phyloP scores from a whole-genome alignment of 2,329 filamentous ascomycete genomes.

The Penicillium sp. region DNA sequence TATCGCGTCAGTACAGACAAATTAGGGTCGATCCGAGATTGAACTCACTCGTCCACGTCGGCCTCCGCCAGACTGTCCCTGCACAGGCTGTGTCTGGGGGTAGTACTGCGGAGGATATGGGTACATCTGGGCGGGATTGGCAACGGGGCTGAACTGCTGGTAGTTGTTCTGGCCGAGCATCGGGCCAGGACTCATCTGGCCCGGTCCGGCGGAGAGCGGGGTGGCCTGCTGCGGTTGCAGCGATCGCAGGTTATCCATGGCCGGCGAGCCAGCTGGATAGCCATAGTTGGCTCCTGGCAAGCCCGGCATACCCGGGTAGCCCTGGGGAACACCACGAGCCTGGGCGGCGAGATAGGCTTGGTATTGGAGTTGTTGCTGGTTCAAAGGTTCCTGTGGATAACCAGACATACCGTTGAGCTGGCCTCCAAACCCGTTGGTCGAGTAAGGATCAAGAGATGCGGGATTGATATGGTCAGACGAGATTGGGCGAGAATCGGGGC shows the following conservation, averaged over 20 bases:
- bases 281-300: slow-evolving; percentile 46
- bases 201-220: slow-evolving; percentile 35
- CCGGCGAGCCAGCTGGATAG: slow-evolving; percentile 42
- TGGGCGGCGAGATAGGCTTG: slow-evolving; percentile 53
- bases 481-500: slow-evolving; percentile 38
- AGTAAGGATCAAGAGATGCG: slow-evolving; percentile 40
- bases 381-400: slow-evolving; percentile 42
- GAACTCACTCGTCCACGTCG: slow-evolving; percentile 54
- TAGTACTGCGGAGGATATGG: slow-evolving; percentile 53
- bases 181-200: slow-evolving; percentile 38
- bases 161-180: slow-evolving; percentile 50
- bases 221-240: slow-evolving; percentile 39
- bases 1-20: slow-evolving; percentile 1
- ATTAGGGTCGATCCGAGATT: slow-evolving; percentile 9
- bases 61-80: slow-evolving; percentile 46
- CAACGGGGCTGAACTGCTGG: slow-evolving; percentile 46
- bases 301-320: slow-evolving; percentile 45
- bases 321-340: slow-evolving; percentile 41
- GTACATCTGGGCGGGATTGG: slow-evolving; percentile 47
- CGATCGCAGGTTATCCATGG: slow-evolving; percentile 41
- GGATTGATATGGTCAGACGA: slow-evolving; percentile 36
- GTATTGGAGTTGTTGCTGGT: slow-evolving; percentile 55
- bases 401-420: slow-evolving; percentile 32
- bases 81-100: slow-evolving; percentile 42
- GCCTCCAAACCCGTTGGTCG: slow-evolving; percentile 30